Evolutionary conservation across 164 flowering plant species (phyloP).

Genomic region (Akebia trifoliata): DNA sequence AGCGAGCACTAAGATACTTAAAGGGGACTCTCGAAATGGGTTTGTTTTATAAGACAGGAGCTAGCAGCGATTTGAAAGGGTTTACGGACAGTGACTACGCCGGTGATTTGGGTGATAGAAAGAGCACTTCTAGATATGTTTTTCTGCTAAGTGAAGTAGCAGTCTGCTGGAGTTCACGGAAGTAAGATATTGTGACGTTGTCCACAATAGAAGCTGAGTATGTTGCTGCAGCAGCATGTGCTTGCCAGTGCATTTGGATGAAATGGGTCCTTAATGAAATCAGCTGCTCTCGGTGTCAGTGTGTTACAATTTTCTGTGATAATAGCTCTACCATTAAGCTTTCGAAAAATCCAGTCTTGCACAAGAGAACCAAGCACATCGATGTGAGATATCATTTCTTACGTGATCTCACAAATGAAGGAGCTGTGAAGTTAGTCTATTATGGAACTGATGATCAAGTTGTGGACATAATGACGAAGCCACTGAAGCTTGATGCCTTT

Average conservation of each 20-base stretch:
- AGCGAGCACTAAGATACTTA: not conserved
- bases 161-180: not conserved
- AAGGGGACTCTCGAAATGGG: not conserved
- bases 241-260: not conserved
- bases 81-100: no score
- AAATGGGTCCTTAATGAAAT: not conserved
- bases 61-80: not conserved
- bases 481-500: not conserved
- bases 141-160: not conserved
- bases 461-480: not conserved
- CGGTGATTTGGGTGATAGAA: no score
- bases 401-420: not conserved
- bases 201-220: not conserved
- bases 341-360: not conserved
- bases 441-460: not conserved
- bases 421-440: not conserved
- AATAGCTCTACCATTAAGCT: not conserved
- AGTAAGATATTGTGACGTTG: not conserved
- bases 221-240: not conserved
- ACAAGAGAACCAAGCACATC: not conserved
- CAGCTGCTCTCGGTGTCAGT: not conserved
- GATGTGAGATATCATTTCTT: no score
- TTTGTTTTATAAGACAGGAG: not conserved
- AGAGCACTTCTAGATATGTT: no score
- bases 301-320: not conserved